Conservation (phyloP, 2,329 filamentous ascomycete species). For the Trichoderma asperellum region DNA sequence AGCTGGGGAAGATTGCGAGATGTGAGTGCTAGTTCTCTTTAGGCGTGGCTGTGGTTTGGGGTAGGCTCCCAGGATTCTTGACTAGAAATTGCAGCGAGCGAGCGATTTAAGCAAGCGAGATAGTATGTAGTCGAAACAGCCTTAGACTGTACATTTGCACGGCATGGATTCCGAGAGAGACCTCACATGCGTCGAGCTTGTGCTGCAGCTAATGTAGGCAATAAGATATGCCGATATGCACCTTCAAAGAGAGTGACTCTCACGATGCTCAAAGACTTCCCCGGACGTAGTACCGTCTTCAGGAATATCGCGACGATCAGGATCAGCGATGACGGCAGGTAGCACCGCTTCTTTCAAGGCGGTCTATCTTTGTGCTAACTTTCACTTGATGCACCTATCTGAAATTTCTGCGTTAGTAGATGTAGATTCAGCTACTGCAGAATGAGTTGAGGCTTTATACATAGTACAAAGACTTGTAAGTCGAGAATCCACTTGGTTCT, state of each 20-base stretch:
- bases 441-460: not conserved
- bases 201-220: not conserved
- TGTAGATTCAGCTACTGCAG: constrained; percentile 3
- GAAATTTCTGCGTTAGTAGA: not conserved
- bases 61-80: not conserved
- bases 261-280: not conserved
- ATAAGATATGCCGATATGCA: not conserved
- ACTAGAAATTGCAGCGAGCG: not conserved
- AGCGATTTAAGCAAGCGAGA: constrained; percentile 4
- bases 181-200: not conserved
- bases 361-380: not conserved
- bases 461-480: not conserved
- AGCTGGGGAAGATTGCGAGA: constrained; percentile 24
- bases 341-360: not conserved
- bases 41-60: not conserved
- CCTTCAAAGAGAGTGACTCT: not conserved
- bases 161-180: not conserved
- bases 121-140: not conserved
- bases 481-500: not conserved
- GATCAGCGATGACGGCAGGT: constrained; percentile 10
- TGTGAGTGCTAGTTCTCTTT: not conserved
- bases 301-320: not conserved
- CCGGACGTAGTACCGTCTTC: not conserved
- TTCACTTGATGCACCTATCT: not conserved
- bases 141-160: not conserved